Evolutionary conservation across 805 yeast species (phyloP).

Genomic region (Saturnispora kantuleensis): DNA sequence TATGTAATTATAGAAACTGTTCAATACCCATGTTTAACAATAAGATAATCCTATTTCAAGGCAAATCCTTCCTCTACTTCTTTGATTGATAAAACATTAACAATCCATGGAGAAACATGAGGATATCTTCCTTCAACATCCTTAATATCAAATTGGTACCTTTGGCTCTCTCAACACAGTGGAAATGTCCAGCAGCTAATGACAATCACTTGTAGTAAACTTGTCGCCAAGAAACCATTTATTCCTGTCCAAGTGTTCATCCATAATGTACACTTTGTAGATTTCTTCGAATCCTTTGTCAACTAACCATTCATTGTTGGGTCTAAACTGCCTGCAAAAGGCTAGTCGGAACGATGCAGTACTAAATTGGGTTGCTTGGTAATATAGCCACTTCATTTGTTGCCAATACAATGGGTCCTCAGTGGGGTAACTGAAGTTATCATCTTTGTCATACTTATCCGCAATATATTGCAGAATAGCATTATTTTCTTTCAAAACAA

Average conservation of each 20-base stretch:
- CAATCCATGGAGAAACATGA: background rate
- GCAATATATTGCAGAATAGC: slow-evolving; percentile 49
- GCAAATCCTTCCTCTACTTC: background rate
- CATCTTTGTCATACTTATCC: slow-evolving; percentile 45
- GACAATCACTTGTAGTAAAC: background rate
- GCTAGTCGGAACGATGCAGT: background rate
- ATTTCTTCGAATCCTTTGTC: background rate
- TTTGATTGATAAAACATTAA: background rate
- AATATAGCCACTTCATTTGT: slow-evolving; percentile 36
- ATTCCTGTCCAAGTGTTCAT: background rate
- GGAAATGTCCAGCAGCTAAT: background rate
- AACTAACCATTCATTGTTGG: background rate
- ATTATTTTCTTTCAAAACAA: slow-evolving; percentile 36
- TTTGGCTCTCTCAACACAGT: background rate
- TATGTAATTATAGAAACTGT: no score
- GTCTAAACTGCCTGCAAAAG: background rate
- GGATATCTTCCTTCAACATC: background rate
- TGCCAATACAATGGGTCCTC: slow-evolving; percentile 36
- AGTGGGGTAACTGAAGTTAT: slow-evolving; percentile 31
- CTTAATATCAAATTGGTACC: background rate
- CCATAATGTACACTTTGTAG: background rate
- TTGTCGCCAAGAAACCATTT: slow-evolving; percentile 1
- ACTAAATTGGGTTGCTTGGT: background rate
- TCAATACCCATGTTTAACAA: no score
- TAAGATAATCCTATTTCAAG: background rate